Evolutionary conservation across 768 basidiomycete species (phyloP).

Genomic region (Megacollybia marginata): DNA sequence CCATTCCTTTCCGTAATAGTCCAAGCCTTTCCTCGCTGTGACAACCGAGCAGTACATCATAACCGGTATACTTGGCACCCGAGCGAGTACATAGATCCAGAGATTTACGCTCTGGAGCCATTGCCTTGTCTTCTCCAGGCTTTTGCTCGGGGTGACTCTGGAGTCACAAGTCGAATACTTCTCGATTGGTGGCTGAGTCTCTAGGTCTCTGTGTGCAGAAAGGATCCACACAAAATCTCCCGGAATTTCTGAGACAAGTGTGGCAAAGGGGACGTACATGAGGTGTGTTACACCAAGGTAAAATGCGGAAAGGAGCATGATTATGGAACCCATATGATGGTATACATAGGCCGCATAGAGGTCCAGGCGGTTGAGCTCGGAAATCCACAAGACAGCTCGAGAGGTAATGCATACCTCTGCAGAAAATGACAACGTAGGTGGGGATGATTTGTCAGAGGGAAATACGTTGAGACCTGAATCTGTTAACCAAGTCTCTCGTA

Average conservation of each 20-base stretch:
- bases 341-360: slow-evolving; percentile 11
- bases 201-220: slow-evolving; percentile 6
- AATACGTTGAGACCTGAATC: slow-evolving; percentile 2
- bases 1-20: neutral
- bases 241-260: slow-evolving; percentile 11
- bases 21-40: neutral
- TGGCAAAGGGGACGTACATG: slow-evolving; percentile 8
- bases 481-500: neutral
- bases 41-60: neutral
- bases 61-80: neutral
- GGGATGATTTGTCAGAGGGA: slow-evolving; percentile 1
- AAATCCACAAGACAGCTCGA: slow-evolving; percentile 13
- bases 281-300: slow-evolving; percentile 7
- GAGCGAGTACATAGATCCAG: neutral
- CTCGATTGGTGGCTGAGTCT: neutral
- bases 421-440: slow-evolving; percentile 8
- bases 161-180: neutral
- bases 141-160: neutral
- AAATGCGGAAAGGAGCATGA: slow-evolving; percentile 11
- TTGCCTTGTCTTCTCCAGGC: neutral
- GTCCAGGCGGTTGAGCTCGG: slow-evolving; percentile 13
- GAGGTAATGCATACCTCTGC: slow-evolving; percentile 11
- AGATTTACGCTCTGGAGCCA: neutral
- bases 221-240: slow-evolving; percentile 14
- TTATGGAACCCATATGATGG: slow-evolving; percentile 11